Conservation (phyloP, 192 early-diverging fungal species). For the Geranomyces michiganensis region DNA sequence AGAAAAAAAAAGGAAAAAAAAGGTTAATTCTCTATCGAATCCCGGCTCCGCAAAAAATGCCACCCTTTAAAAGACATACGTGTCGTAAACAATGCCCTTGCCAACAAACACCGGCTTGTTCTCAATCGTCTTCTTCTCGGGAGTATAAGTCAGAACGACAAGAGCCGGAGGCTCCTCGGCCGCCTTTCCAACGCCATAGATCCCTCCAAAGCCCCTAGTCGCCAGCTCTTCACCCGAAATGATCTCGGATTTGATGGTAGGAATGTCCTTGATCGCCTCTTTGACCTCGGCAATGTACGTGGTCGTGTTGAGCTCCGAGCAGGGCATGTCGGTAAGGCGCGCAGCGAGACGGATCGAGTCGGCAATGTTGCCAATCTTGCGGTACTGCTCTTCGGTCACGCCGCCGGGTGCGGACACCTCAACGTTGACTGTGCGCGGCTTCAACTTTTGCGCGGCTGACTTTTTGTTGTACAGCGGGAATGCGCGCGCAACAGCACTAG, state of each 20-base stretch:
- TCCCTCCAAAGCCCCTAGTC: constrained; percentile 47
- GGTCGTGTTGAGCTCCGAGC: constrained; percentile 48
- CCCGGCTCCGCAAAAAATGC: too few relatives aligned
- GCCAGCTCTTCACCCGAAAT: constrained; percentile 54
- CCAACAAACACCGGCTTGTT: constrained; percentile 47
- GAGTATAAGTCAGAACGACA: constrained; percentile 46
- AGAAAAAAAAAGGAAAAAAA: too few relatives aligned
- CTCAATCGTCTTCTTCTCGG: constrained; percentile 37
- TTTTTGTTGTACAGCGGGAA: constrained; percentile 45
- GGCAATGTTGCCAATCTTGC: constrained; percentile 26
- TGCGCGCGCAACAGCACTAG: constrained; percentile 37
- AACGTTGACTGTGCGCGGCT: constrained; percentile 34
- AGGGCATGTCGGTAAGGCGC: constrained; percentile 52
- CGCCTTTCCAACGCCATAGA: constrained; percentile 57
- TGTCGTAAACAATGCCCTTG: constrained; percentile 64
- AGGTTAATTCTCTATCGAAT: too few relatives aligned
- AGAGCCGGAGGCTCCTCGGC: constrained; percentile 49
- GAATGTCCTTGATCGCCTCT: constrained; percentile 27
- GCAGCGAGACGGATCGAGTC: constrained; percentile 40
- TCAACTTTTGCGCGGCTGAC: constrained; percentile 2
- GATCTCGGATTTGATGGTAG: constrained; percentile 42
- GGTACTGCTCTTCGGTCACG: neutral
- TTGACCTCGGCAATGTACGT: constrained; percentile 46
- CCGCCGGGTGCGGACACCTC: constrained; percentile 24
- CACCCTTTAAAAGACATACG: constrained; percentile 39